Evolutionary conservation across 2,329 filamentous ascomycete genomes (phyloP).

Genomic region (Fusarium sp.): DNA sequence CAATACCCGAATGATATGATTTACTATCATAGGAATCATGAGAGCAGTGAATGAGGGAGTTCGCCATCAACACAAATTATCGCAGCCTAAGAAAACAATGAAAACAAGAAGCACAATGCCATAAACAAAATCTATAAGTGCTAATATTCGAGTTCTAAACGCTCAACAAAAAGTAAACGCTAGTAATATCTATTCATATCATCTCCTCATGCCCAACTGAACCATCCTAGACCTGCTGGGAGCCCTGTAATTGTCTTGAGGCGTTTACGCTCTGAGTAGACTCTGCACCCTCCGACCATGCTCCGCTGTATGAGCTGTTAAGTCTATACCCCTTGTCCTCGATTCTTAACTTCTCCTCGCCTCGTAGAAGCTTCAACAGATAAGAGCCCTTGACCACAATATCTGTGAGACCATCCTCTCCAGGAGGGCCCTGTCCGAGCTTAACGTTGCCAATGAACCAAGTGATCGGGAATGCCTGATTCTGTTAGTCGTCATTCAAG

Average conservation of each 20-base stretch:
- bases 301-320: slow-evolving; percentile 27
- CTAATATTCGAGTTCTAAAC: neutral
- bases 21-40: neutral
- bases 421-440: slow-evolving; percentile 46
- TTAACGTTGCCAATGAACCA: slow-evolving; percentile 52
- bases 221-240: slow-evolving; percentile 12
- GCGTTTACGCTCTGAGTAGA: neutral
- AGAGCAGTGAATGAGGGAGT: neutral
- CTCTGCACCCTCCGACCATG: slow-evolving; percentile 12
- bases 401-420: slow-evolving; percentile 48
- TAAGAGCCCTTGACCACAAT: slow-evolving; percentile 50
- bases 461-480: slow-evolving; percentile 47
- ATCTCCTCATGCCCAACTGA: neutral
- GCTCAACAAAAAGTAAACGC: neutral
- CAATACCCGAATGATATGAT: neutral
- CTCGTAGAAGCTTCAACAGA: slow-evolving; percentile 46
- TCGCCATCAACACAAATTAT: neutral
- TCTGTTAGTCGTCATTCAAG: slow-evolving; percentile 12
- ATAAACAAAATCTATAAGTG: slow-evolving; percentile 9
- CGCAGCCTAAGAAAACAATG: too few relatives aligned
- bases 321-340: slow-evolving; percentile 34
- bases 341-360: slow-evolving; percentile 26
- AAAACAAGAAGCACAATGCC: neutral
- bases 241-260: slow-evolving; percentile 18
- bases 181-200: neutral